phyloP scores from a whole-genome alignment of 139 green algal genomes.

The Pseudopediastrum boryanum region DNA sequence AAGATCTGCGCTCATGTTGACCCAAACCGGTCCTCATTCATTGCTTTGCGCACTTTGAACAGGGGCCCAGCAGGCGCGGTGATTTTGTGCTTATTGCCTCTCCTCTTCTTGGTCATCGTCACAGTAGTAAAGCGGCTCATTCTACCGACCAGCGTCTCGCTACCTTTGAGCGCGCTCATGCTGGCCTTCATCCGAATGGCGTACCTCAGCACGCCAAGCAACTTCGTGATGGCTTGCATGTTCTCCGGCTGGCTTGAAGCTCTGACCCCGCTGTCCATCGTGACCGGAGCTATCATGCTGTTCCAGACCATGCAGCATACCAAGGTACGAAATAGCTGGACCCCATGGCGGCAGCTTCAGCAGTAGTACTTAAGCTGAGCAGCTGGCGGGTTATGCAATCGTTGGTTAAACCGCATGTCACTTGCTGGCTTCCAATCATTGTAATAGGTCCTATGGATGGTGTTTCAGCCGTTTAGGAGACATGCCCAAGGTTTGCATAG shows the following conservation, averaged over 20 bases:
- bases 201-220: conserved; percentile 19
- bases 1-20: too few species aligned
- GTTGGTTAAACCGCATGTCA: too few species aligned
- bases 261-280: conserved; percentile 49
- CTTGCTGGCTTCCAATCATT: too few species aligned
- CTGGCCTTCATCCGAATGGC: conserved; percentile 39
- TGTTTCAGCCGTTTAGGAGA: too few species aligned
- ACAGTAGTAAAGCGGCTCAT: conserved; percentile 36
- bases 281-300: conserved; percentile 46
- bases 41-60: too few species aligned
- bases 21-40: too few species aligned
- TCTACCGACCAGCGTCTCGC: conserved; percentile 37
- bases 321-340: background rate
- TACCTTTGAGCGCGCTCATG: conserved; percentile 38
- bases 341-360: background rate
- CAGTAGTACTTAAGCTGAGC: too few species aligned
- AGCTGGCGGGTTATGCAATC: too few species aligned
- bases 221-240: conserved; percentile 17
- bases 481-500: too few species aligned
- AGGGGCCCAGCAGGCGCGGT: conserved; percentile 34
- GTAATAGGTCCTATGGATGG: too few species aligned
- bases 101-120: conserved; percentile 46
- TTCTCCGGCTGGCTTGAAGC: conserved; percentile 44
- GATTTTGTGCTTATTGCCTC: conserved; percentile 42
- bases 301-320: conserved; percentile 49